A percentile compares a stretch with the other conserved stretches of the same genome.
Conservation (phyloP, 345 rosid genomes). For the Eucalyptus grandis region DNA sequence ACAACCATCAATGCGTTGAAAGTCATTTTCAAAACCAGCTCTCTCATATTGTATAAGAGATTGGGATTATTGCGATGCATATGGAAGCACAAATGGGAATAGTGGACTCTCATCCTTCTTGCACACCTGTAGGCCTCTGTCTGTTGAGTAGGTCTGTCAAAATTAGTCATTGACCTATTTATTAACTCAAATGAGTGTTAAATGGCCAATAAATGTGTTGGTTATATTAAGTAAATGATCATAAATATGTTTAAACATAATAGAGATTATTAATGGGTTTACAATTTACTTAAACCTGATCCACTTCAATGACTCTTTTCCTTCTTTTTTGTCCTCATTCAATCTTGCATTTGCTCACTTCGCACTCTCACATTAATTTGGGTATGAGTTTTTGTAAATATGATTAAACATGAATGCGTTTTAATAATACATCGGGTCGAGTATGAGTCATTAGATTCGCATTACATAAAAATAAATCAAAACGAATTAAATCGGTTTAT, state of each 20-base stretch:
- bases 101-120: background rate
- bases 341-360: background rate
- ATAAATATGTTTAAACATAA: too few relatives aligned
- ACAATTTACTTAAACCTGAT: fast-evolving
- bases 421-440: fast-evolving
- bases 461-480: too few relatives aligned
- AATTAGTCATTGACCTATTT: background rate
- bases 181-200: background rate
- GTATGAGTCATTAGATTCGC: too few relatives aligned
- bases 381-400: too few relatives aligned
- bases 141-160: background rate
- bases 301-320: background rate
- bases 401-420: background rate
- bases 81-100: background rate
- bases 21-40: background rate
- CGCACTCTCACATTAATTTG: background rate
- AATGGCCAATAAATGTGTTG: background rate
- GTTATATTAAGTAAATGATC: background rate
- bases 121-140: background rate
- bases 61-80: background rate
- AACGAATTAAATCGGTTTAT: too few relatives aligned
- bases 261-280: too few relatives aligned
- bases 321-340: too few relatives aligned
- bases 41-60: background rate
- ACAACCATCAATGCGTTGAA: background rate